phyloP scores from a whole-genome alignment of 495 filamentous ascomycete species.

The Polyplosphaeria fusca region DNA sequence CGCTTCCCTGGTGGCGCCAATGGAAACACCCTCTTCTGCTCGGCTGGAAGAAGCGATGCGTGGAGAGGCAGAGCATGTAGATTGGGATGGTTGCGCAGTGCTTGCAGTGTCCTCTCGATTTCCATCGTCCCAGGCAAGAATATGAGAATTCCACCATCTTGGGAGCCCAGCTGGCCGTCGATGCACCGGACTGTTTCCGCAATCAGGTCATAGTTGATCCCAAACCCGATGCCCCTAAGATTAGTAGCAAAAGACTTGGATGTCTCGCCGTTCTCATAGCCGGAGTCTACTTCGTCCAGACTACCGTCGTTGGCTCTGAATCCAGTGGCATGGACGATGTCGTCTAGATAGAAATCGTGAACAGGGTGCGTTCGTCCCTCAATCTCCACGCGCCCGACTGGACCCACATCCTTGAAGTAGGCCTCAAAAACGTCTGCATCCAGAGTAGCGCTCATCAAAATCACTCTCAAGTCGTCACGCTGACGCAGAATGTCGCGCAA shows the following conservation, averaged over 20 bases:
- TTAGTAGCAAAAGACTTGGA: conserved; percentile 53
- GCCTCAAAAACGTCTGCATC: conserved; percentile 81
- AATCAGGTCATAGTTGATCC: conserved; percentile 91
- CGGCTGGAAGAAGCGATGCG: conserved; percentile 80
- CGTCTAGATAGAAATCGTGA: conserved; percentile 84
- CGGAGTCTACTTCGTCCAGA: conserved; percentile 36
- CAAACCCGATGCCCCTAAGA: conserved; percentile 72
- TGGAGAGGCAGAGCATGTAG: conserved; percentile 84
- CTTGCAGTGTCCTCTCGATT: conserved; percentile 74
- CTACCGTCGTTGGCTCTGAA: conserved; percentile 48
- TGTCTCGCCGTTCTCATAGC: background rate
- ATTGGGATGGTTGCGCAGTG: conserved; percentile 62
- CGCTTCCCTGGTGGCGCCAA: conserved; percentile 71
- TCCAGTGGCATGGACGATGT: conserved; percentile 74
- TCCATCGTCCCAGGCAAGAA: conserved; percentile 87
- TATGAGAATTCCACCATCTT: conserved; percentile 84
- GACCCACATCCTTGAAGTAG: conserved; percentile 71
- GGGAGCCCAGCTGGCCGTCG: conserved; percentile 64
- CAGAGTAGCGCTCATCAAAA: conserved; percentile 97
- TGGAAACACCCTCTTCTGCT: conserved; percentile 84
- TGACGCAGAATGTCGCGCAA: conserved; percentile 76
- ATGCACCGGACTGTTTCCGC: conserved; percentile 74
- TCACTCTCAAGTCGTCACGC: conserved; percentile 80
- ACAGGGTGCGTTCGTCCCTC: conserved; percentile 87
- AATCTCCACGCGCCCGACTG: conserved; percentile 78